These are phyloP conservation scores for Gremmenia infestans DNA, from an alignment of 2,329 filamentous ascomycete species.

Conservation along the genomic window DNA sequence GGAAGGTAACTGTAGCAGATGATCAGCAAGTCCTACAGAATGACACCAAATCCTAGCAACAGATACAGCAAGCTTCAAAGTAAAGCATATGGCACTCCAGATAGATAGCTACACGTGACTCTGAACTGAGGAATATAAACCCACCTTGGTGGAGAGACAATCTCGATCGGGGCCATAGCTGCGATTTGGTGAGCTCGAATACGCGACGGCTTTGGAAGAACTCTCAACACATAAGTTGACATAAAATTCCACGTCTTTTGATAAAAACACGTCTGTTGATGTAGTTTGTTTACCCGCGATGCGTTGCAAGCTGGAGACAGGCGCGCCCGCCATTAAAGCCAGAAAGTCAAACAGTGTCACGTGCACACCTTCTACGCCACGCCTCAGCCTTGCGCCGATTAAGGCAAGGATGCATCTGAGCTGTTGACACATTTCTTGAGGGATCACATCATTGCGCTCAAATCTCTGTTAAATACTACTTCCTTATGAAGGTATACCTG, in stretches of 20 bases:
- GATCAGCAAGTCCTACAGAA: neutral
- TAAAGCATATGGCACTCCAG: neutral
- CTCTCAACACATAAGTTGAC: constrained; percentile 6
- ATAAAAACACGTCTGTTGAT: neutral
- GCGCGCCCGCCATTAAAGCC: constrained; percentile 5
- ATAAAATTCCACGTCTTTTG: neutral
- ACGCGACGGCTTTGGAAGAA: constrained; percentile 5
- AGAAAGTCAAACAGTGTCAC: neutral
- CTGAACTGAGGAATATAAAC: neutral
- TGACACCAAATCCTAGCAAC: neutral
- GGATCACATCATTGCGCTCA: neutral
- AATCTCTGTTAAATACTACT: neutral
- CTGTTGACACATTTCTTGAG: neutral
- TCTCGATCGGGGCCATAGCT: constrained; percentile 16
- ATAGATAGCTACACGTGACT: neutral
- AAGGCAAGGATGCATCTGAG: neutral
- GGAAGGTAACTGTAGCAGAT: neutral
- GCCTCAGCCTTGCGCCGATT: constrained; percentile 6
- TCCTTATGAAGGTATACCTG: constrained; percentile 4
- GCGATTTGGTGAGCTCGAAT: neutral
- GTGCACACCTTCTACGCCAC: too few relatives aligned
- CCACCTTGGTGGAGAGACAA: constrained; percentile 7
- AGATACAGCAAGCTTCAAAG: neutral
- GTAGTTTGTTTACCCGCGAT: neutral
- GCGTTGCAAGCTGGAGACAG: neutral